Conservation (phyloP, 2,329 filamentous ascomycete species). For the Biscogniauxia mediterranea region DNA sequence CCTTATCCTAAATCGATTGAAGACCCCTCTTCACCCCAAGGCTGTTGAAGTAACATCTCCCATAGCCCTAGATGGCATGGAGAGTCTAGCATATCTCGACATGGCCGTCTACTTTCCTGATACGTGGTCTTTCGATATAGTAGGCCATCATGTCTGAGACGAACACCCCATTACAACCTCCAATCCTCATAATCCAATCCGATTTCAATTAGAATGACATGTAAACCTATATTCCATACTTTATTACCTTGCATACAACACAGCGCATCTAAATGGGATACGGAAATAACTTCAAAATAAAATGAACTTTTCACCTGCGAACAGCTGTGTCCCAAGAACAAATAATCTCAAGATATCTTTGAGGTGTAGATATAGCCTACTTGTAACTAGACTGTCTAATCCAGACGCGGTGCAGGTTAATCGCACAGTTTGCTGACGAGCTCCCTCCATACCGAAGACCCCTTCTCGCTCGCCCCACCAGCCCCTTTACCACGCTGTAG, state of each 20-base stretch:
- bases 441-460: conserved; percentile 8
- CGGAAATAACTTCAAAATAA: background rate
- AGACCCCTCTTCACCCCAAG: conserved; percentile 23
- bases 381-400: background rate
- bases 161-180: background rate
- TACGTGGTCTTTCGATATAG: background rate
- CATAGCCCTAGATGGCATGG: background rate
- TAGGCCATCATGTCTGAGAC: background rate
- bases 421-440: background rate
- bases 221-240: background rate
- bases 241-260: background rate
- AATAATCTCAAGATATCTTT: no score
- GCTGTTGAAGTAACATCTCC: conserved; percentile 6
- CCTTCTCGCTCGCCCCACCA: background rate
- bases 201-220: background rate
- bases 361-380: no score
- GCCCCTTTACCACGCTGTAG: background rate
- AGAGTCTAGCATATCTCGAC: conserved; percentile 2
- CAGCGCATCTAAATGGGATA: background rate
- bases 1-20: conserved; percentile 16
- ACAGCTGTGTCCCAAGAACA: no score
- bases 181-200: background rate
- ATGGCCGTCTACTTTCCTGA: conserved; percentile 1
- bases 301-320: background rate
- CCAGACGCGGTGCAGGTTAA: background rate